Evolutionary conservation across 805 yeast species (phyloP), one percentile per base, ranked within the genome.

Genomic region (Wickerhamomyces rabaulensis): DNA sequence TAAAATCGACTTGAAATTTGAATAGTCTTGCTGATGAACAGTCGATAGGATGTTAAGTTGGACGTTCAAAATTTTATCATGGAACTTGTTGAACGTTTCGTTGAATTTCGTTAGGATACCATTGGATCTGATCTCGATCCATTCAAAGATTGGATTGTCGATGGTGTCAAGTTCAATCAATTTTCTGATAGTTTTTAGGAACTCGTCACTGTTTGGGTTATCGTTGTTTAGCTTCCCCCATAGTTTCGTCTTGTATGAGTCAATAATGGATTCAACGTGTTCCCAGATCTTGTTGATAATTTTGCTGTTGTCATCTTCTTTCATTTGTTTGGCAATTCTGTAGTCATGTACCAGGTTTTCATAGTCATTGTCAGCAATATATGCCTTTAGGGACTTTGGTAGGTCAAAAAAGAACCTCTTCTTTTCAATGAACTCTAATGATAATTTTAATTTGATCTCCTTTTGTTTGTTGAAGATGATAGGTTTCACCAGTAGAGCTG

Each of bases 141-240:
- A 85, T 44, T 75, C 79, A 20, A 72, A 60, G 6, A 84, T 76
- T 6, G 92, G 92, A 58, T 80, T 83, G 46, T 78, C 82, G 40
- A 69, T 74, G 2, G 76, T 73, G n/a, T 82, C 84, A 29, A 86
- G 65, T 50, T 84, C 87, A 40, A 82, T 62, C 29, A 85, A 66
- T 52, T 75, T 77, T n/a, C 74, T 70, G 21, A 84, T 74, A 12
- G 73, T 57, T 10, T 70, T 66, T 19, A 75, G 55, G 48, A 76
- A 73, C 3, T 44, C 48, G n/a, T 51, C 55, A 15, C 53, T 55
- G 20, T 43, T 46, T 17, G 43, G 39, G 12, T 45, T 54, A 21
- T 51, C 52, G 12, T 47, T 49, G 21, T 45, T 51, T 40, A 85
- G 66, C 39, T 66, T 64, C 16, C 68, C 66, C 84, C 86, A 80